phyloP scores from a whole-genome alignment of 345 rosid species.

The Aquilaria sinensis region DNA sequence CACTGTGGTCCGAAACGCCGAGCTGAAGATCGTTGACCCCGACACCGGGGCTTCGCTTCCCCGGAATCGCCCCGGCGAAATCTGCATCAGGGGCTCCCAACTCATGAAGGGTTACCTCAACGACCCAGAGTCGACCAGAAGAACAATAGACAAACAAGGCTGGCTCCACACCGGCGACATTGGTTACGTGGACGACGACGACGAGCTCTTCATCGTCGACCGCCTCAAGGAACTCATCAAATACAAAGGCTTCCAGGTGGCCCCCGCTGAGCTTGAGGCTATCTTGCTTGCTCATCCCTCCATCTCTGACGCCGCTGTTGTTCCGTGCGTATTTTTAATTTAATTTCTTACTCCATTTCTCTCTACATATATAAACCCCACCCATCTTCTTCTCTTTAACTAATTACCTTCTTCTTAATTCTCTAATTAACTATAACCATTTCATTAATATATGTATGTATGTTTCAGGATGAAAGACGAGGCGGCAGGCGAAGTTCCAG shows the following conservation, averaged over 20 bases:
- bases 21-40: conserved; percentile 61
- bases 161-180: conserved; percentile 65
- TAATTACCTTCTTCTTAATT: too few relatives aligned
- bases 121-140: conserved; percentile 40
- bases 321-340: conserved; percentile 34
- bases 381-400: too few relatives aligned
- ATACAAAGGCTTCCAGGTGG: conserved; percentile 64
- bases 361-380: too few relatives aligned
- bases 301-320: conserved; percentile 62
- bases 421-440: background rate
- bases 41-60: conserved; percentile 41
- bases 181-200: conserved; percentile 57
- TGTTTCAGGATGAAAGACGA: conserved; percentile 71
- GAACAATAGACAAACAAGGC: conserved; percentile 48
- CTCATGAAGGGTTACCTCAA: conserved; percentile 74
- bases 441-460: background rate
- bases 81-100: conserved; percentile 55
- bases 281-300: conserved; percentile 40
- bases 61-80: conserved; percentile 48
- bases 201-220: conserved; percentile 54
- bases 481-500: conserved; percentile 77
- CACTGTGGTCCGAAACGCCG: conserved; percentile 53
- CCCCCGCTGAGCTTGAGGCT: conserved; percentile 67
- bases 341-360: too few relatives aligned
- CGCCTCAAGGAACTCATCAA: conserved; percentile 61